Conservation (phyloP, 371 early-diverging fungal genomes). For the Chytridium lagenaria region DNA sequence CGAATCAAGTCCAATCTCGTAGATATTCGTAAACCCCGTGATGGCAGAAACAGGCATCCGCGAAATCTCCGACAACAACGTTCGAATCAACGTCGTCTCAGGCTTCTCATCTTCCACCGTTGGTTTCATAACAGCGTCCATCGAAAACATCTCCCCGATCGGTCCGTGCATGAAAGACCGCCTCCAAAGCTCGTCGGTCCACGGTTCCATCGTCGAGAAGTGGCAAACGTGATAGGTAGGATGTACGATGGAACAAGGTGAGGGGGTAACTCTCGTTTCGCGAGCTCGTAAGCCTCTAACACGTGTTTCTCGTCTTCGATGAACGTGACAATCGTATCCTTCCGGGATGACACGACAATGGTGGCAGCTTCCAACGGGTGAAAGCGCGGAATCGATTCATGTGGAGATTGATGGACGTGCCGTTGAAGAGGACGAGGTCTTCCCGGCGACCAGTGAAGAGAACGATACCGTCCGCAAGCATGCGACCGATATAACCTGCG, state of each 20-base stretch:
- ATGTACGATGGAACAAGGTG: no score
- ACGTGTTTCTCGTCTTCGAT: no score
- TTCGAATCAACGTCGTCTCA: background rate
- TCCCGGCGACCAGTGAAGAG: background rate
- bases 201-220: no score
- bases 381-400: background rate
- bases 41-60: background rate
- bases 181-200: background rate
- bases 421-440: background rate
- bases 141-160: background rate
- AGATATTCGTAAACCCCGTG: background rate
- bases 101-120: background rate
- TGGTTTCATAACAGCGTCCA: background rate
- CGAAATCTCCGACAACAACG: background rate
- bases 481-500: background rate
- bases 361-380: background rate
- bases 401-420: background rate
- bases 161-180: background rate
- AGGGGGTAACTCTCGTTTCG: no score
- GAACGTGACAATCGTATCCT: background rate
- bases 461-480: background rate
- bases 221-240: no score
- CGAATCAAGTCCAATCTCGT: background rate
- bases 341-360: background rate
- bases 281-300: no score